Evolutionary conservation across 2,329 filamentous ascomycete genomes (phyloP), one percentile per base, ranked within the genome.

Genomic region (Juglanconis oblonga): DNA sequence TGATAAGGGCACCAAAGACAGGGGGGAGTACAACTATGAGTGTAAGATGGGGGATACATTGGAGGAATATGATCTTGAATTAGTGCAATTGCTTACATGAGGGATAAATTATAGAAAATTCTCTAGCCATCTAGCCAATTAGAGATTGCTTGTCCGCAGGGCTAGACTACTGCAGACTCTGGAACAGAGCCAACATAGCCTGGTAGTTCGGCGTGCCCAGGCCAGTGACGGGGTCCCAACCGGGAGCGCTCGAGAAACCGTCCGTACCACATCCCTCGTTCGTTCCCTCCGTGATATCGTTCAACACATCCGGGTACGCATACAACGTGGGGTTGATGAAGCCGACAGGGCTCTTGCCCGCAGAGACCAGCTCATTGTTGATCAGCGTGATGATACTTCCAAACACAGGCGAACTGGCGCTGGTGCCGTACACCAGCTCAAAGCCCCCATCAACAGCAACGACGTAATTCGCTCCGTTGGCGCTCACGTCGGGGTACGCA

Each of bases 161-260:
- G 17, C 8, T 4, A 3, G 5, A 17, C n/a, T 35, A 57, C 33
- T 51, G 67, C n/a, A 70, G 54, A 29, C 63, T 67, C 59, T 69
- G 36, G 36, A 67, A 71, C 7, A 70, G 57, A 11, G 61, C 57
- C 59, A 64, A 57, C 66, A 70, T 66, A 35, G 61, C 61, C 2
- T 61, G 63, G 45, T 69, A 69, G 52, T 69, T 67, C 7, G 67
- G 68, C 38, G 67, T 69, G 8, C 69, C 68, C 38, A 70, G 59
- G 14, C 68, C 67, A 13, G 68, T 70, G 14, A 70, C 63, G 4
- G 68, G 66, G 24, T 70, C 68, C 68, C 68, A 71, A 5, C 68
- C 69, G 40, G 62, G 47, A 3, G 64, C 62, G n/a, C 65, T 65
- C 40, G 62, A 59, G 62, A 70, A 69, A 2, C 67, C 67, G 3